phyloP scores from a whole-genome alignment of 305 asterid genomes.

The Fraxinus latifolia region DNA sequence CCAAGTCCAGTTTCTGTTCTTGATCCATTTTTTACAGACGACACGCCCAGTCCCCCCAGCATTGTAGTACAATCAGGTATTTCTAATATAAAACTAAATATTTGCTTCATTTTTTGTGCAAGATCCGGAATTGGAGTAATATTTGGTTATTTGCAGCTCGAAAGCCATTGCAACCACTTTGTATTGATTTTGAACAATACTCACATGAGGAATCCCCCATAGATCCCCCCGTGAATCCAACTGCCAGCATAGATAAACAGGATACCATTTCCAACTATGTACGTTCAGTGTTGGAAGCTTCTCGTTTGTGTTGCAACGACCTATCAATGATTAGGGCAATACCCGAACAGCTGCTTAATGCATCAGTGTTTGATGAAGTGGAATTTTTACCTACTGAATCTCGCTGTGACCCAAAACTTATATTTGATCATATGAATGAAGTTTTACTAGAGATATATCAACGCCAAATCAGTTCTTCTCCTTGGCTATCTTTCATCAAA shows the following conservation, averaged over 20 bases:
- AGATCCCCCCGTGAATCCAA: conserved; percentile 22
- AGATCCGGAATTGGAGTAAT: background rate
- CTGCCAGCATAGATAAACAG: conserved; percentile 35
- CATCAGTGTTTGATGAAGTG: conserved; percentile 47
- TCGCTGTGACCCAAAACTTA: conserved; percentile 52
- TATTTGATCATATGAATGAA: conserved; percentile 69
- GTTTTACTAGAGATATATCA: conserved; percentile 41
- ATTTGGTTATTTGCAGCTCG: conserved; percentile 33
- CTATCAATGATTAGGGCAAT: conserved; percentile 32
- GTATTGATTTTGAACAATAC: conserved; percentile 54
- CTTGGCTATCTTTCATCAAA: conserved; percentile 38
- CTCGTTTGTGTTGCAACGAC: conserved; percentile 48
- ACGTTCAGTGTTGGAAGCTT: conserved; percentile 50
- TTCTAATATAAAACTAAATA: conserved; percentile 10
- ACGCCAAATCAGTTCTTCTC: conserved; percentile 36
- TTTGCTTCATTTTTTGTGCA: background rate
- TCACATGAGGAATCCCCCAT: conserved; percentile 29
- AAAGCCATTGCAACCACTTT: conserved; percentile 43
- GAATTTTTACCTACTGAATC: conserved; percentile 42
- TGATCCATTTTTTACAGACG: conserved; percentile 58
- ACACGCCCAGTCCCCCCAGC: conserved; percentile 50
- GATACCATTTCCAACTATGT: conserved; percentile 47
- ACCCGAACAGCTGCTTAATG: conserved; percentile 41
- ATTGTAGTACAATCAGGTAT: conserved; percentile 41
- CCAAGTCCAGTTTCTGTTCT: conserved; percentile 90